Evolutionary conservation across 108 stramenopile genomes (phyloP), one percentile per base, ranked within the genome.

Genomic region (Nitzschia inconspicua): DNA sequence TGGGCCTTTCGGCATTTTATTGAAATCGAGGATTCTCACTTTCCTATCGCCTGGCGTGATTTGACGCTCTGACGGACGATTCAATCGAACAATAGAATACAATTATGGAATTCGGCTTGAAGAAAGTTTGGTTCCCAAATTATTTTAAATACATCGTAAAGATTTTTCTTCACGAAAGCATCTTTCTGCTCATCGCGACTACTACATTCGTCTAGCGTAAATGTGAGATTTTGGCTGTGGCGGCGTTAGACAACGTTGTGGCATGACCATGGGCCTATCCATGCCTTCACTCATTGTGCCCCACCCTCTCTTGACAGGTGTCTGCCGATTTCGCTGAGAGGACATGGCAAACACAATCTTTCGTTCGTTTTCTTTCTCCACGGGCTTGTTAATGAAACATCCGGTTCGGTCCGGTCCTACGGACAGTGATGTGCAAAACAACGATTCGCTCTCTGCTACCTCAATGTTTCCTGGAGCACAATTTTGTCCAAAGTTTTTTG

Each of bases 1-100:
- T 68, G 62, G 16, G 83, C 83, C 9, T 92, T 92, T 42, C 78
- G 90, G 8, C 83, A 88, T 56, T 54, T 69, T 16, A 92, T 92
- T 66, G 73, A 66, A 34, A 71, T 92, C 40, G 78, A 73, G 10
- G 83, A 92, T 65, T 57, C 56, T 23, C 55, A 71, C 24, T 84
- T 86, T 22, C 90, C 90, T 18, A 53, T 71, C 18, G 54, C 66
- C 13, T 91, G 90, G 90, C 65, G 79, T 37, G 57, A 75, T 31
- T 20, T 64, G 20, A 57, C n/a, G n/a, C n/a, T n/a, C n/a, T n/a
- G n/a, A n/a, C n/a, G n/a, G 72, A 44, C 31, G 23, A 56, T 36
- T 41, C 36, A 13, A 37, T 8, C 13, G 13, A 8, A 37, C 10
- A 10, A 37, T 13, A 13, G 13, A 13, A 10, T 10, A 8, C 8